Evolutionary conservation across 2,329 filamentous ascomycete genomes (phyloP).

Genomic region (Trichoderma hamatum): DNA sequence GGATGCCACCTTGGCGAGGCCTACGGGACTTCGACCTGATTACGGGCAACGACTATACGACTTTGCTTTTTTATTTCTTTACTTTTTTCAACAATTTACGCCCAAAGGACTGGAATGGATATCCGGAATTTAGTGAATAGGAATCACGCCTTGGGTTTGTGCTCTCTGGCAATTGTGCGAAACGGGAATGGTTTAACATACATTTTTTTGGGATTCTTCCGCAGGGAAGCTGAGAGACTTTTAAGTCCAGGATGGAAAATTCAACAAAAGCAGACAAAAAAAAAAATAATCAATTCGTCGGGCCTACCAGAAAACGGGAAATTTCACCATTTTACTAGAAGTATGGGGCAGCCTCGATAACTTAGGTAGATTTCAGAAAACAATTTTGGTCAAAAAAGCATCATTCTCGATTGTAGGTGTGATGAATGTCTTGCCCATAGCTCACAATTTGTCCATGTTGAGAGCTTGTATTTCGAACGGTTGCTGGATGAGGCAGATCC

Average conservation of each 20-base stretch:
- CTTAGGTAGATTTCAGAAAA: slow-evolving; percentile 15
- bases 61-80: slow-evolving; percentile 9
- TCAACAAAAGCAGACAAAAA: background rate
- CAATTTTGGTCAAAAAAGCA: slow-evolving; percentile 20
- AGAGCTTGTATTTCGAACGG: background rate
- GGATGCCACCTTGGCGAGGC: slow-evolving; percentile 9
- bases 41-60: slow-evolving; percentile 21
- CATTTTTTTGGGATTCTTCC: slow-evolving; percentile 24
- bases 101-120: slow-evolving; percentile 22
- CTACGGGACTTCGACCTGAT: slow-evolving; percentile 7
- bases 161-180: slow-evolving; percentile 1
- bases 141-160: slow-evolving; percentile 3
- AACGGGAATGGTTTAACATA: slow-evolving; percentile 1
- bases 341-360: slow-evolving; percentile 21
- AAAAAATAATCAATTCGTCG: background rate
- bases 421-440: background rate
- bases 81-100: background rate
- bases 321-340: slow-evolving; percentile 16
- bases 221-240: slow-evolving; percentile 15
- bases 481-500: background rate
- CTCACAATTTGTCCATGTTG: background rate
- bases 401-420: background rate
- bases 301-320: slow-evolving; percentile 1
- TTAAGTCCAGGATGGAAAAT: background rate
- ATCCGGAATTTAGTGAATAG: slow-evolving; percentile 2